Evolutionary conservation across 2,329 filamentous ascomycete species (phyloP).

Genomic region (Cladosporium sp.): DNA sequence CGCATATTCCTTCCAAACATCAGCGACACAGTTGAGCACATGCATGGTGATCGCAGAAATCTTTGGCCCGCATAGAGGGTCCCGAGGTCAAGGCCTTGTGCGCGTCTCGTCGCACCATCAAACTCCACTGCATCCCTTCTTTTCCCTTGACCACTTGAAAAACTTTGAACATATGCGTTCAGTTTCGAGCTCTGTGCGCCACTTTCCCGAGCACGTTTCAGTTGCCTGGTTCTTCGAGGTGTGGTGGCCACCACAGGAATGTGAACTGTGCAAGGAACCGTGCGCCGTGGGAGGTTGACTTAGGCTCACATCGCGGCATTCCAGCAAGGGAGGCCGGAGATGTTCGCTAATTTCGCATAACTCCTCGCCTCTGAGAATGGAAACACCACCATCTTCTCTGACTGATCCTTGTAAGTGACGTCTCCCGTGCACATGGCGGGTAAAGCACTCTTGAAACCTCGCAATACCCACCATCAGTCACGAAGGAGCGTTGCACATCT

Average conservation of each 20-base stretch:
- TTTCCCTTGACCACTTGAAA: too few species aligned
- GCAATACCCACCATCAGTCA: slow-evolving; percentile 14
- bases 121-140: too few species aligned
- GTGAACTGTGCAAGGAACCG: slow-evolving; percentile 16
- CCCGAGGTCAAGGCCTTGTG: too few species aligned
- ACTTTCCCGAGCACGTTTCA: slow-evolving; percentile 17
- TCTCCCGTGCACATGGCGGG: slow-evolving; percentile 15
- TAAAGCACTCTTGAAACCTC: slow-evolving; percentile 10
- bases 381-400: slow-evolving; percentile 15
- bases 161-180: too few species aligned
- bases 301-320: slow-evolving; percentile 11
- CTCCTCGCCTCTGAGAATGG: slow-evolving; percentile 24
- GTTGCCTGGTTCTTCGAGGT: background rate
- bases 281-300: slow-evolving; percentile 1
- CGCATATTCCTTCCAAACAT: too few species aligned
- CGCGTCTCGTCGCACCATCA: too few species aligned
- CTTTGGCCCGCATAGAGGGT: too few species aligned
- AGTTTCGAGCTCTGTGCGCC: background rate
- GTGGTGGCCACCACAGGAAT: slow-evolving; percentile 17
- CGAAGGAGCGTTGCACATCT: slow-evolving; percentile 22
- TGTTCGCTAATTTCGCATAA: slow-evolving; percentile 27
- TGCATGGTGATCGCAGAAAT: too few species aligned
- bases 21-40: too few species aligned
- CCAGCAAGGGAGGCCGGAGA: slow-evolving; percentile 25
- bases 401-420: slow-evolving; percentile 9